Conservation (phyloP, 164 flowering plant genomes). For the Hamamelis virginiana region DNA sequence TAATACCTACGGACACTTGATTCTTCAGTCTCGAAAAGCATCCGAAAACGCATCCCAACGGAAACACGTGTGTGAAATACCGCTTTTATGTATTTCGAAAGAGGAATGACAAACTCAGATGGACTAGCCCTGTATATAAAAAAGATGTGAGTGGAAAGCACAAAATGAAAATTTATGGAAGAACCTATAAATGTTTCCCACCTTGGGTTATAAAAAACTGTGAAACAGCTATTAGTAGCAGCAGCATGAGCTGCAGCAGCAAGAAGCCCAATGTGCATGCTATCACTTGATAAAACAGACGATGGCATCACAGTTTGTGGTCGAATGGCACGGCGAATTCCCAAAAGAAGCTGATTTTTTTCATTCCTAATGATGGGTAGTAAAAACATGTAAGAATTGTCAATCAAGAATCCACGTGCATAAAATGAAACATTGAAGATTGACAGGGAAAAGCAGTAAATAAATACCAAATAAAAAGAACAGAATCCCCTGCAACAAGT, state of each 20-base stretch:
- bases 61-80: conserved; percentile 85
- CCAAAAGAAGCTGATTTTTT: conserved; percentile 78
- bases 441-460: not conserved
- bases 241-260: conserved; percentile 97
- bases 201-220: conserved; percentile 85
- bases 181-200: conserved; percentile 13
- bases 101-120: conserved; percentile 85
- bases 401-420: not conserved
- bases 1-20: conserved; percentile 84
- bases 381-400: not conserved
- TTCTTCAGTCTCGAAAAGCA: conserved; percentile 92
- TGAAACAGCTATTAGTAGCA: conserved; percentile 84
- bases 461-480: conserved; percentile 75
- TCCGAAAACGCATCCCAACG: conserved; percentile 90
- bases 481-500: conserved; percentile 87
- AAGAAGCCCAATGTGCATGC: conserved; percentile 93
- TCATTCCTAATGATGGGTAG: conserved; percentile 57
- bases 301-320: conserved; percentile 94
- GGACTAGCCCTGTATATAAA: conserved; percentile 75
- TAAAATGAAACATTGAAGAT: not conserved
- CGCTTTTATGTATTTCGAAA: conserved; percentile 75
- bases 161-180: not conserved
- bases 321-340: conserved; percentile 82
- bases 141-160: conserved; percentile 8
- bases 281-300: conserved; percentile 87